Conservation (phyloP, 2,329 filamentous ascomycete species). For the Annulohypoxylon truncatum region DNA sequence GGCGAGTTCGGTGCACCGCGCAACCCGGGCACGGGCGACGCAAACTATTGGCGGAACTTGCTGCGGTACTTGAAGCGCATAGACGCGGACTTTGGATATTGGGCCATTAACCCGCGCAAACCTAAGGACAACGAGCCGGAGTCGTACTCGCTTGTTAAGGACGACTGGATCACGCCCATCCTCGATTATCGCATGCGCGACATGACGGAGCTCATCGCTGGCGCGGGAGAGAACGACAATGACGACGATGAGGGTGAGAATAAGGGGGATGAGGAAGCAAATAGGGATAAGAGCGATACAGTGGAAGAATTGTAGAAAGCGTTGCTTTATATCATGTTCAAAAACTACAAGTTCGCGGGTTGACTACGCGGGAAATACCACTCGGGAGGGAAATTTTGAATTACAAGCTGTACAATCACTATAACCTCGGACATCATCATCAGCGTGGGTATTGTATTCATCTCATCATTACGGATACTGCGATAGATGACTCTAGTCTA, state of each 20-base stretch:
- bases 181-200: constrained; percentile 73
- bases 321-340: constrained; percentile 8
- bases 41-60: constrained; percentile 74
- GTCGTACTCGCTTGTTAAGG: constrained; percentile 69
- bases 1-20: constrained; percentile 73
- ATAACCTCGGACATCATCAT: neutral
- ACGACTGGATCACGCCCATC: constrained; percentile 73
- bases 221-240: constrained; percentile 23
- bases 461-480: constrained; percentile 8
- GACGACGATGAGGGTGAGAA: constrained; percentile 10
- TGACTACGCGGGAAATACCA: constrained; percentile 24
- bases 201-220: constrained; percentile 65
- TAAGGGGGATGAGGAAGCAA: neutral
- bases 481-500: constrained; percentile 1
- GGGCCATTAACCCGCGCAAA: constrained; percentile 76
- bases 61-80: constrained; percentile 67
- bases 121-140: constrained; percentile 67
- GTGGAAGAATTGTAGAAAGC: constrained; percentile 16
- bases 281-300: neutral
- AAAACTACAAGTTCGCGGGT: neutral
- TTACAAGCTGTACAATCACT: constrained; percentile 3
- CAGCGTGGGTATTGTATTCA: constrained; percentile 13
- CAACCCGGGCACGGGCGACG: constrained; percentile 64
- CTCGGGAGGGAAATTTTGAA: neutral
- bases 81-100: constrained; percentile 76